Evolutionary conservation across 2,329 filamentous ascomycete genomes (phyloP).

Genomic region (Lecanosticta acicola): DNA sequence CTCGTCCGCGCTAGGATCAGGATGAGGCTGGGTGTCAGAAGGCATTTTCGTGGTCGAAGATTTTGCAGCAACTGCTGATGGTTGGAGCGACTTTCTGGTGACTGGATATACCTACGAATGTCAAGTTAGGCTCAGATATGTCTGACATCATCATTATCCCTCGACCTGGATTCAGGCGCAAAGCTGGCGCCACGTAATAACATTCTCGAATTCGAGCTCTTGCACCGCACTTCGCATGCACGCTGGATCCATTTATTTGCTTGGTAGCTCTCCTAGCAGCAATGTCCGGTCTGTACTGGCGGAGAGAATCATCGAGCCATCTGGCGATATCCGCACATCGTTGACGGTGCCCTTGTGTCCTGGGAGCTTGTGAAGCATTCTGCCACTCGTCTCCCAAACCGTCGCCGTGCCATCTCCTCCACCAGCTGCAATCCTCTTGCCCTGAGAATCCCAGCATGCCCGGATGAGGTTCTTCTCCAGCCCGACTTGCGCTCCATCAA

Average conservation of each 20-base stretch:
- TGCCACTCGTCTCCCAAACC: constrained; percentile 84
- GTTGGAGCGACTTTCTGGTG: too few species aligned
- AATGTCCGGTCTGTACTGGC: constrained; percentile 34
- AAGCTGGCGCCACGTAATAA: too few species aligned
- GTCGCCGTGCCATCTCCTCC: constrained; percentile 87
- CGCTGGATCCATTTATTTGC: too few species aligned
- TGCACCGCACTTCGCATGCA: too few species aligned
- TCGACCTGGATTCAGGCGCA: too few species aligned
- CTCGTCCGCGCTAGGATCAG: background rate
- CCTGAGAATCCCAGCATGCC: constrained; percentile 82
- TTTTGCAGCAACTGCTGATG: too few species aligned
- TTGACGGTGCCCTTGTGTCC: constrained; percentile 95
- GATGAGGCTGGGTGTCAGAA: background rate
- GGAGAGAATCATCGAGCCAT: constrained; percentile 63
- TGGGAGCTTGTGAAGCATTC: constrained; percentile 87
- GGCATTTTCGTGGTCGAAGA: constrained; percentile 1
- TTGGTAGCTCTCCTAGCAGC: constrained; percentile 31
- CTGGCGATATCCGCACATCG: constrained; percentile 83
- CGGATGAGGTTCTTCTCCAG: constrained; percentile 87
- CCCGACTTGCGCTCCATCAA: constrained; percentile 83
- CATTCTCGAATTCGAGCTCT: too few species aligned
- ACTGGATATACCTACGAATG: too few species aligned
- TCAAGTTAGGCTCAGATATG: too few species aligned
- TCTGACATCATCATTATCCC: too few species aligned
- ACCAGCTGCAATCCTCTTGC: constrained; percentile 81